phyloP scores from a whole-genome alignment of 2,329 filamentous ascomycete genomes.

The Moelleriella libera region DNA sequence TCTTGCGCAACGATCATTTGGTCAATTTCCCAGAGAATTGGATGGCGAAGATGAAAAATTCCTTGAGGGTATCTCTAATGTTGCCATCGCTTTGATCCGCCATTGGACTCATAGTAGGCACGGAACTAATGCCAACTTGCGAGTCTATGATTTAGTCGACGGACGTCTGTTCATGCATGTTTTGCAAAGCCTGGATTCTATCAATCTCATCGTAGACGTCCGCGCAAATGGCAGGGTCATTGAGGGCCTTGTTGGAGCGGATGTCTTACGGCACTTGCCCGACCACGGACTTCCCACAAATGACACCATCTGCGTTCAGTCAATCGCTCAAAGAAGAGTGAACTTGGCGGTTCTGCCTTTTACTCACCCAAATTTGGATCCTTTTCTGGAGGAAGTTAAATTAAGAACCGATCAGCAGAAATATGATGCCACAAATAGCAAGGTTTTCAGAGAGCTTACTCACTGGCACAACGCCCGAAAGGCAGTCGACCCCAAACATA shows the following conservation, averaged over 20 bases:
- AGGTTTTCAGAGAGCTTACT: constrained; percentile 30
- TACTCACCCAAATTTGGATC: background rate
- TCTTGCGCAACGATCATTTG: background rate
- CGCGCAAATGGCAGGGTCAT: background rate
- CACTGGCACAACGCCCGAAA: constrained; percentile 52
- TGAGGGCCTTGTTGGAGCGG: constrained; percentile 26
- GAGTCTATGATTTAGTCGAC: background rate
- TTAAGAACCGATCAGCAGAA: background rate
- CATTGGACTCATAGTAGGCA: constrained; percentile 22
- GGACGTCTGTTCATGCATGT: background rate
- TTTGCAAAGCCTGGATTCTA: background rate
- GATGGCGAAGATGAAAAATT: background rate
- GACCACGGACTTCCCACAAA: background rate
- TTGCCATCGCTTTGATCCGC: background rate
- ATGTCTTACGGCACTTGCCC: constrained; percentile 12
- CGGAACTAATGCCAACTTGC: background rate
- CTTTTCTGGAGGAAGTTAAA: background rate
- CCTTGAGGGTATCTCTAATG: background rate
- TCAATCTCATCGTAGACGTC: background rate
- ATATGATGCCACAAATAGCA: constrained; percentile 2
- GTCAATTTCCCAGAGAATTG: background rate
- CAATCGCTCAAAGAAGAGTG: background rate
- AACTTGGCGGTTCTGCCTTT: background rate
- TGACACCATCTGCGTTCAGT: background rate
- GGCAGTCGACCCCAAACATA: constrained; percentile 25